Evolutionary conservation across 257 asterid genomes (phyloP).

Genomic region (Gentiana dahurica): DNA sequence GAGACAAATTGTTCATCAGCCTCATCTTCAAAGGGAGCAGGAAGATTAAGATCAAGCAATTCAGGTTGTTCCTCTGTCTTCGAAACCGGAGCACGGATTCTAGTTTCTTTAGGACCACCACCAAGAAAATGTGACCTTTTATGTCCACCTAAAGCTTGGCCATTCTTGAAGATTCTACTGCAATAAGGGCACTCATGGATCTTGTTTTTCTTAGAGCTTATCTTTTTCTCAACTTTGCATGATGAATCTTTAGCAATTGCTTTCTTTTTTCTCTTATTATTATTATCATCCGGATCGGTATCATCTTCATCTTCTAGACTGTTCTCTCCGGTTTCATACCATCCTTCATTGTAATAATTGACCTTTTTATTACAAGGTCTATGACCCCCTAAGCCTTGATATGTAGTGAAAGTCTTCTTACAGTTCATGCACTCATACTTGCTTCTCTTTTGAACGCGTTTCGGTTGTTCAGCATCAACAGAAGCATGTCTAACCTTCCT

Average conservation of each 20-base stretch:
- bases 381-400: constrained; percentile 94
- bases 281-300: constrained; percentile 17
- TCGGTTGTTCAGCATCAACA: constrained; percentile 23
- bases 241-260: constrained; percentile 25
- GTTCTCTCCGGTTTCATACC: constrained; percentile 55
- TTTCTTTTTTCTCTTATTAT: constrained; percentile 29
- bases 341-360: constrained; percentile 27
- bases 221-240: constrained; percentile 27
- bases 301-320: constrained; percentile 43
- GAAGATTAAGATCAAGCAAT: constrained; percentile 80
- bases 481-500: constrained; percentile 23
- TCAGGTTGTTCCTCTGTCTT: constrained; percentile 39
- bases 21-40: constrained; percentile 66
- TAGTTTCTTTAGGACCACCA: constrained; percentile 26
- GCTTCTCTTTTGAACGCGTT: constrained; percentile 34
- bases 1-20: constrained; percentile 26
- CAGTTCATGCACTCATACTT: constrained; percentile 84
- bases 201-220: constrained; percentile 43
- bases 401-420: constrained; percentile 69
- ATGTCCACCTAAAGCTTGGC: constrained; percentile 96
- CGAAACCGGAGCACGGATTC: constrained; percentile 18
- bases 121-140: constrained; percentile 79
- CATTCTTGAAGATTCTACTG: constrained; percentile 70
- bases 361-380: constrained; percentile 72
- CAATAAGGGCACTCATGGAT: constrained; percentile 75